Evolutionary conservation across 169 alveolate genomes (phyloP).

Genomic region (Perkinsus olseni): DNA sequence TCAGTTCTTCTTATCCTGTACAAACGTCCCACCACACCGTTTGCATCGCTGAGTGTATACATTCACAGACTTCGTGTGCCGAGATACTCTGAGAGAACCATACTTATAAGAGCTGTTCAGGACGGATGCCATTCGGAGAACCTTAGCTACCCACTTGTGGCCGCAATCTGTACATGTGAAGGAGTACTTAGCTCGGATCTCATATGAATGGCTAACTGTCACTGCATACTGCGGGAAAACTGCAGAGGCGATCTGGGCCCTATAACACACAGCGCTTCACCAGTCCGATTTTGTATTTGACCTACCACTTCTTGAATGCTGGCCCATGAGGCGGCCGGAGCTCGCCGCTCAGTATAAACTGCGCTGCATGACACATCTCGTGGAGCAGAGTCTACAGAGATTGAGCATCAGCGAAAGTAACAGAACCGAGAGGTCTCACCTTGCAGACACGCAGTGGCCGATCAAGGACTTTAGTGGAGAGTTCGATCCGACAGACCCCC

Average conservation of each 20-base stretch:
- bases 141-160: not conserved
- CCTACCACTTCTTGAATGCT: not conserved
- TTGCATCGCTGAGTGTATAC: not conserved
- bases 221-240: not conserved
- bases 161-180: not conserved
- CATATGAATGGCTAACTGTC: not conserved
- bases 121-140: not conserved
- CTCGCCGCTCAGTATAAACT: not conserved
- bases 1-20: too few relatives aligned
- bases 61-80: not conserved
- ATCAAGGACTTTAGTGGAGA: not conserved
- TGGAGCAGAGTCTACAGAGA: not conserved
- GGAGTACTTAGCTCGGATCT: not conserved
- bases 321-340: not conserved
- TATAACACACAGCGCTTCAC: not conserved
- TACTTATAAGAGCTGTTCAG: not conserved
- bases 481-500: not conserved
- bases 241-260: not conserved
- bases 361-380: not conserved
- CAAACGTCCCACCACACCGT: not conserved
- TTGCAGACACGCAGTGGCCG: not conserved
- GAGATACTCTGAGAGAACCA: not conserved
- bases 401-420: not conserved
- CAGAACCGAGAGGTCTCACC: not conserved
- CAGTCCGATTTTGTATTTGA: not conserved